phyloP scores from a whole-genome alignment of 805 yeast genomes.

The Nakazawaea siamensis region DNA sequence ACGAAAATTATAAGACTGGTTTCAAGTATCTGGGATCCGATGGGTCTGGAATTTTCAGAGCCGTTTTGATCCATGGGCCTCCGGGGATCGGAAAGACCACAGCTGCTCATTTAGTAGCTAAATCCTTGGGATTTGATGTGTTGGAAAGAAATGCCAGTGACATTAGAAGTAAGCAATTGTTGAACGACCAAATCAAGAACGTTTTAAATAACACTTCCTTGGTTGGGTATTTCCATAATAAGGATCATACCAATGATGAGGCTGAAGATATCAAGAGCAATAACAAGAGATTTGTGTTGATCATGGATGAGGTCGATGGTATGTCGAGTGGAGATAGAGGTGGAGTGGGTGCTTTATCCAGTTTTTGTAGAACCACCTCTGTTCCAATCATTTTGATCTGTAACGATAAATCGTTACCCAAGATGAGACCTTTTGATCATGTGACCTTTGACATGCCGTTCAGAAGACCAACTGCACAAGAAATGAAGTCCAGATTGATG shows the following conservation, averaged over 20 bases:
- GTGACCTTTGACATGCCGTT: constrained; percentile 74
- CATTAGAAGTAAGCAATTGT: constrained; percentile 74
- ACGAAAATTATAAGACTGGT: constrained; percentile 40
- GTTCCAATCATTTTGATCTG: constrained; percentile 92
- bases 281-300: constrained; percentile 61
- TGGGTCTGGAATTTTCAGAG: constrained; percentile 64
- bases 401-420: constrained; percentile 86
- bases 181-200: constrained; percentile 60
- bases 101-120: constrained; percentile 70
- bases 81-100: constrained; percentile 85
- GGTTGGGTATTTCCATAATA: constrained; percentile 56
- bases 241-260: constrained; percentile 19
- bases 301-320: constrained; percentile 99
- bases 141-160: constrained; percentile 83
- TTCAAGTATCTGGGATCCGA: constrained; percentile 54
- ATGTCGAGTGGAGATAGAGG: constrained; percentile 99
- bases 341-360: constrained; percentile 92
- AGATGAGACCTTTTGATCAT: constrained; percentile 92
- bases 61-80: constrained; percentile 81
- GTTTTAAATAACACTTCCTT: constrained; percentile 78
- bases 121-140: constrained; percentile 61
- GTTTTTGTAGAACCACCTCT: constrained; percentile 73
- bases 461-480: constrained; percentile 79
- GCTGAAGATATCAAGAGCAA: constrained; percentile 21
- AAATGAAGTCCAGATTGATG: constrained; percentile 77